Conservation (phyloP, 805 yeast genomes). For the Allodekkera sacchari region DNA sequence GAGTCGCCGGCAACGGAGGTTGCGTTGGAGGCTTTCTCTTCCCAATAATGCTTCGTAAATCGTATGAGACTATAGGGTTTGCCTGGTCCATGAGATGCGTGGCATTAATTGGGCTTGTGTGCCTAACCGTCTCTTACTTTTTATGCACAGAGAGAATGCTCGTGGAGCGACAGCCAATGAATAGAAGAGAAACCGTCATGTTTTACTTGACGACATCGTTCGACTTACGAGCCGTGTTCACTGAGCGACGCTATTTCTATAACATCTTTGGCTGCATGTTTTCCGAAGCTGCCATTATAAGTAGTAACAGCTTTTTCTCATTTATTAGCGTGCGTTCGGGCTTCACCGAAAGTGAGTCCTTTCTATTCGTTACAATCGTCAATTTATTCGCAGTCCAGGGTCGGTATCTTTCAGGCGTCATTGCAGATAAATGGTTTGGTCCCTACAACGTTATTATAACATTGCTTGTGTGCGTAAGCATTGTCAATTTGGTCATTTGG, state of each 20-base stretch:
- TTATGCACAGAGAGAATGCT: slow-evolving; percentile 29
- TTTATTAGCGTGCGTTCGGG: slow-evolving; percentile 41
- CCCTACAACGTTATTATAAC: slow-evolving; percentile 40
- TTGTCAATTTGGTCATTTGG: slow-evolving; percentile 46
- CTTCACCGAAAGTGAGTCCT: slow-evolving; percentile 31
- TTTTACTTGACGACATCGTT: slow-evolving; percentile 20
- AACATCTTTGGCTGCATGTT: slow-evolving; percentile 36
- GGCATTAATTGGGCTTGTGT: slow-evolving; percentile 32
- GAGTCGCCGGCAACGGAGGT: slow-evolving; percentile 43
- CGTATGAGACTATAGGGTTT: slow-evolving; percentile 40
- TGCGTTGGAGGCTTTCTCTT: slow-evolving; percentile 43
- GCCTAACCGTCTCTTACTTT: slow-evolving; percentile 17
- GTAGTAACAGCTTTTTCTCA: slow-evolving; percentile 37
- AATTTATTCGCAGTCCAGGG: slow-evolving; percentile 34
- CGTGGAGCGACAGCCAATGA: slow-evolving; percentile 2
- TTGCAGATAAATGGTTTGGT: slow-evolving; percentile 30
- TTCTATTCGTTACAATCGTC: slow-evolving; percentile 35
- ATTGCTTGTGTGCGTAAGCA: slow-evolving; percentile 23
- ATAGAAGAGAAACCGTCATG: slow-evolving; percentile 3
- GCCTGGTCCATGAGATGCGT: slow-evolving; percentile 48
- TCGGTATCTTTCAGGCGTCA: slow-evolving; percentile 18
- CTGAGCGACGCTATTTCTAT: slow-evolving; percentile 32
- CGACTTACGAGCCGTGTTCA: slow-evolving; percentile 26
- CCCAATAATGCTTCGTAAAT: slow-evolving; percentile 40
- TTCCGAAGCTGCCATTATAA: slow-evolving; percentile 37